Conservation (phyloP, 1,284 basidiomycete species). For the Trametes versicolor region DNA sequence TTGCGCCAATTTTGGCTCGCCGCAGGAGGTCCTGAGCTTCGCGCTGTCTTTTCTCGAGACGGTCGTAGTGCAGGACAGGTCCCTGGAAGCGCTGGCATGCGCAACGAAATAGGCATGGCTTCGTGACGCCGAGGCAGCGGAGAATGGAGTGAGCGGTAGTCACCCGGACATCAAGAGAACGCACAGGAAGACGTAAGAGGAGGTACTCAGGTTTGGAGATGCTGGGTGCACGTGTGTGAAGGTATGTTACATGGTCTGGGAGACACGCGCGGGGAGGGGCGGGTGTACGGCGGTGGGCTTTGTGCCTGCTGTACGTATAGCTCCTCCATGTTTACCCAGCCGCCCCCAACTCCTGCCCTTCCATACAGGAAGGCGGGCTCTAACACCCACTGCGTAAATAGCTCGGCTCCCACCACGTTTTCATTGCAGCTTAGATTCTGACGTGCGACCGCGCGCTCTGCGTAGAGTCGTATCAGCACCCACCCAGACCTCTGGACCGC, state of each 20-base stretch:
- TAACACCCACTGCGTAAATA: constrained; percentile 39
- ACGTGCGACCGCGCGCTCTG: constrained; percentile 31
- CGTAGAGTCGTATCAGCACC: constrained; percentile 40
- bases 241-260: constrained; percentile 31
- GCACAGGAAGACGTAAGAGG: constrained; percentile 37
- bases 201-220: constrained; percentile 13
- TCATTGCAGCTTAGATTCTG: constrained; percentile 23
- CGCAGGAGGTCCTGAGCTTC: constrained; percentile 50
- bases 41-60: constrained; percentile 41
- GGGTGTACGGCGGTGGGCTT: constrained; percentile 33
- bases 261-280: constrained; percentile 32
- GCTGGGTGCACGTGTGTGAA: constrained; percentile 34
- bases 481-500: constrained; percentile 29
- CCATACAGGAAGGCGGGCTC: constrained; percentile 45
- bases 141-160: constrained; percentile 17
- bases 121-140: constrained; percentile 41
- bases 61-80: constrained; percentile 42
- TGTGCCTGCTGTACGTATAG: constrained; percentile 32
- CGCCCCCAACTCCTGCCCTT: constrained; percentile 45
- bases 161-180: constrained; percentile 34
- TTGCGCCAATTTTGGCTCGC: constrained; percentile 54
- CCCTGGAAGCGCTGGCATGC: constrained; percentile 57
- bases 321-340: constrained; percentile 26
- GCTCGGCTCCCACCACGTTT: constrained; percentile 35
- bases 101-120: constrained; percentile 60